These are phyloP conservation scores for Globisporangium nodosum DNA, from an alignment of 352 stramenopile genomes.

Conservation along the genomic window DNA sequence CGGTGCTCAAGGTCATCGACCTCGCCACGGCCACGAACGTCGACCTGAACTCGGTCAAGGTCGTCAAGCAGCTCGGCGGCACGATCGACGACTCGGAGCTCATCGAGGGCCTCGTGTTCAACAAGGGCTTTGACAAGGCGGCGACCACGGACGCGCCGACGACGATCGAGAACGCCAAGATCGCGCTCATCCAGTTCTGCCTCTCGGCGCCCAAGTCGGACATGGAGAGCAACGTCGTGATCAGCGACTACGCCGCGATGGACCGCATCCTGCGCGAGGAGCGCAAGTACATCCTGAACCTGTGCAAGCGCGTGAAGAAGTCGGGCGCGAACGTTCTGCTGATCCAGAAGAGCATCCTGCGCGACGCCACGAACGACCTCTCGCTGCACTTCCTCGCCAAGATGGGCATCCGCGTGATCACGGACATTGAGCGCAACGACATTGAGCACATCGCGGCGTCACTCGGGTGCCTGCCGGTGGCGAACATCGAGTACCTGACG, in stretches of 20 bases:
- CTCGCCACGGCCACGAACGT: slow-evolving; percentile 92
- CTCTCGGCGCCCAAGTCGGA: slow-evolving; percentile 99
- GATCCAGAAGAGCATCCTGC: slow-evolving; percentile 99
- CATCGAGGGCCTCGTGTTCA: slow-evolving; percentile 96
- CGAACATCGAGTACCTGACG: slow-evolving; percentile 97
- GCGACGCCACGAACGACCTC: slow-evolving; percentile 99
- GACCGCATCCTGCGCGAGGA: slow-evolving; percentile 98
- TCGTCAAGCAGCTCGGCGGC: slow-evolving; percentile 97
- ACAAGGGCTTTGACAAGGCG: slow-evolving; percentile 91
- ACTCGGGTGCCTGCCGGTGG: slow-evolving; percentile 94
- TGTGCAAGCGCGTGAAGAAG: slow-evolving; percentile 99
- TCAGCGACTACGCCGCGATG: slow-evolving; percentile 99
- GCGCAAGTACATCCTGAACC: slow-evolving; percentile 97
- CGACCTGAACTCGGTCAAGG: slow-evolving; percentile 96
- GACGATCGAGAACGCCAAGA: slow-evolving; percentile 98
- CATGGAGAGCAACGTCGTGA: slow-evolving; percentile 99
- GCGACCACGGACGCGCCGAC: slow-evolving; percentile 39
- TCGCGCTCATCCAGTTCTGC: slow-evolving; percentile 99
- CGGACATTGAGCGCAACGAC: slow-evolving; percentile 97
- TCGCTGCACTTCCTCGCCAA: slow-evolving; percentile 99
- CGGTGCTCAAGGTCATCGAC: slow-evolving; percentile 97
- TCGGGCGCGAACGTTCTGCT: slow-evolving; percentile 97
- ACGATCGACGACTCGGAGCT: slow-evolving; percentile 99
- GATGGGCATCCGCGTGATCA: slow-evolving; percentile 99
- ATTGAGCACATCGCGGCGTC: slow-evolving; percentile 99